A percentile compares a stretch with the other conserved stretches of the same genome.
These are phyloP conservation scores for Tetracladium maxilliforme DNA, from an alignment of 2,329 filamentous ascomycete genomes.

Conservation along the genomic window DNA sequence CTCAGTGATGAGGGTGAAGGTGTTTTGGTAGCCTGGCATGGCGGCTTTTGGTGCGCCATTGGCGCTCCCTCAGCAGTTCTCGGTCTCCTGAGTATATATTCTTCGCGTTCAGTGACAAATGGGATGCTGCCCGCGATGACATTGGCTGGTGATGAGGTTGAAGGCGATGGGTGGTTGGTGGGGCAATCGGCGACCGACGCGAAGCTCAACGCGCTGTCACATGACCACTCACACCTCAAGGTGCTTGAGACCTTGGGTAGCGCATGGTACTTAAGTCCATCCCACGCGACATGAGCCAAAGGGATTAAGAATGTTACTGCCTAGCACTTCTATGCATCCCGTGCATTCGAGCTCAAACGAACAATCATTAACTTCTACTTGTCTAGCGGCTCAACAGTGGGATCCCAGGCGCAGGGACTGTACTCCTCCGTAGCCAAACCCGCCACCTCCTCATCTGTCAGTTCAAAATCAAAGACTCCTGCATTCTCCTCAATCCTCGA, in stretches of 20 bases:
- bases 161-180: too few species aligned
- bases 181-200: too few species aligned
- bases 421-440: conserved; percentile 34
- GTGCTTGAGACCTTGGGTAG: too few species aligned
- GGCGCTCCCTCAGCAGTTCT: background rate
- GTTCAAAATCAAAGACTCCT: conserved; percentile 37
- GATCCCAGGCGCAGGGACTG: conserved; percentile 40
- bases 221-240: too few species aligned
- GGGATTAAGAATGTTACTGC: too few species aligned
- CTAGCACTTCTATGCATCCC: too few species aligned
- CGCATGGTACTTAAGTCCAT: too few species aligned
- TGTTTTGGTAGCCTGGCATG: conserved; percentile 23
- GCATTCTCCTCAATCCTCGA: conserved; percentile 52
- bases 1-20: conserved; percentile 26
- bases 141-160: too few species aligned
- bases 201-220: too few species aligned
- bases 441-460: conserved; percentile 35
- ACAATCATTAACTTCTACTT: conserved; percentile 8
- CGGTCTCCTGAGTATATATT: background rate
- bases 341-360: background rate
- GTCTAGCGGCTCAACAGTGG: conserved; percentile 30
- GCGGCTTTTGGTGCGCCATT: background rate
- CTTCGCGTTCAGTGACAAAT: background rate
- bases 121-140: background rate
- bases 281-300: too few species aligned